phyloP scores from a whole-genome alignment of 2,329 filamentous ascomycete genomes.

The Botryotinia narcissicola region DNA sequence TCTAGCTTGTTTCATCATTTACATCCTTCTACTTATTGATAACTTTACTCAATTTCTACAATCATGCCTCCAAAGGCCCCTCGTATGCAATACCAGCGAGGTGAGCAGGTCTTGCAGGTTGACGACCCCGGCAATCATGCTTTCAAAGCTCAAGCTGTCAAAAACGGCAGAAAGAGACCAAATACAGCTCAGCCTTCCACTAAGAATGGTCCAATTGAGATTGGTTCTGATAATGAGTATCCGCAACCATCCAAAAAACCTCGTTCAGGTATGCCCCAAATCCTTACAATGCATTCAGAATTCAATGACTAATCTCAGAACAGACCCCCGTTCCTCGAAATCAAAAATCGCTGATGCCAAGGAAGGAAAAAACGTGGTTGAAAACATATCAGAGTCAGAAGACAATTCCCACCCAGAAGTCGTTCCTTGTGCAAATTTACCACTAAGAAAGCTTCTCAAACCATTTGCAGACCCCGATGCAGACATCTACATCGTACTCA shows the following conservation, averaged over 20 bases:
- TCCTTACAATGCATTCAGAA: too few species aligned
- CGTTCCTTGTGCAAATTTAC: neutral
- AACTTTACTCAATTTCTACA: neutral
- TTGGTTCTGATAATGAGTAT: neutral
- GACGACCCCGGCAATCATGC: neutral
- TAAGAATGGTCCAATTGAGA: neutral
- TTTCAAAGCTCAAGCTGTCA: neutral
- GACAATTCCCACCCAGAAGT: neutral
- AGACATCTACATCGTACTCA: neutral
- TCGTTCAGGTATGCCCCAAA: neutral
- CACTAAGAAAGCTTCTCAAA: neutral
- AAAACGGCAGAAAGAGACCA: neutral
- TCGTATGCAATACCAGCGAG: neutral
- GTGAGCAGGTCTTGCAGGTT: neutral
- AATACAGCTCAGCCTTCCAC: too few species aligned
- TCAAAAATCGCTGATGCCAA: too few species aligned
- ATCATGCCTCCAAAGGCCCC: neutral
- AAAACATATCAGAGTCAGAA: too few species aligned
- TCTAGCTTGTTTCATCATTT: neutral
- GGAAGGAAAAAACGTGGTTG: too few species aligned
- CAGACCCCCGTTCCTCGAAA: too few species aligned
- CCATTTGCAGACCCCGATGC: neutral
- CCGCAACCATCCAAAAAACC: neutral
- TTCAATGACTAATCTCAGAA: too few species aligned
- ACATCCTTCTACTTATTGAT: neutral